A percentile compares a stretch with the other conserved stretches of the same genome.
Conservation (phyloP, 2,329 filamentous ascomycete species). For the Zasmidium citrigriseum region DNA sequence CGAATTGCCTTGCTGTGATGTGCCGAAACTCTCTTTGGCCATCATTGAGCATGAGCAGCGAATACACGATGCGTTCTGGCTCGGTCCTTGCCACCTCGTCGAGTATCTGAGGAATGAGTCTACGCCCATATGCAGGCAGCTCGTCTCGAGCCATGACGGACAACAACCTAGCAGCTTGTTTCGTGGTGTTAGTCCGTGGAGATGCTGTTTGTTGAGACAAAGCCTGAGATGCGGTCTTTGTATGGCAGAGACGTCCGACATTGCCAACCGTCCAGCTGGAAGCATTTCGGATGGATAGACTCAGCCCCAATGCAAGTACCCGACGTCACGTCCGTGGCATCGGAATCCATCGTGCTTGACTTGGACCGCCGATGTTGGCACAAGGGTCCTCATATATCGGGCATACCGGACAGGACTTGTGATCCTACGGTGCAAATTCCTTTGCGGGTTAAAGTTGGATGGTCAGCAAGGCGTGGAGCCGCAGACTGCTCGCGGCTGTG, state of each 20-base stretch:
- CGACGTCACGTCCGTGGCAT: neutral
- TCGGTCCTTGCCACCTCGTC: neutral
- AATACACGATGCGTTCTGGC: neutral
- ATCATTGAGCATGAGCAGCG: neutral
- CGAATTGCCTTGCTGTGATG: neutral
- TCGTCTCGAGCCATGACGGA: neutral
- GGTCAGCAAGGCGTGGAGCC: no score
- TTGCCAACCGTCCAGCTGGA: no score
- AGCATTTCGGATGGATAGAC: neutral
- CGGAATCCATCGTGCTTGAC: neutral
- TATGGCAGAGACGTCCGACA: no score
- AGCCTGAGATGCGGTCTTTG: no score
- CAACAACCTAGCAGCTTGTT: no score
- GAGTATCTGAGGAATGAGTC: neutral
- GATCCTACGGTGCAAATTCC: neutral
- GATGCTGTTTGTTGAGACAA: no score
- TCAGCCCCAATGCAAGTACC: neutral
- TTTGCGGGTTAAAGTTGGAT: no score
- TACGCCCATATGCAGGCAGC: neutral
- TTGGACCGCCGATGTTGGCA: neutral
- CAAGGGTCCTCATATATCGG: no score
- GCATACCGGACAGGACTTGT: no score
- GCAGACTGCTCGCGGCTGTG: neutral
- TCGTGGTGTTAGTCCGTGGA: no score
- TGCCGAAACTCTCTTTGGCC: neutral